phyloP scores from a whole-genome alignment of 2,329 filamentous ascomycete species.

The Paecilomyces dactylethromorphus region DNA sequence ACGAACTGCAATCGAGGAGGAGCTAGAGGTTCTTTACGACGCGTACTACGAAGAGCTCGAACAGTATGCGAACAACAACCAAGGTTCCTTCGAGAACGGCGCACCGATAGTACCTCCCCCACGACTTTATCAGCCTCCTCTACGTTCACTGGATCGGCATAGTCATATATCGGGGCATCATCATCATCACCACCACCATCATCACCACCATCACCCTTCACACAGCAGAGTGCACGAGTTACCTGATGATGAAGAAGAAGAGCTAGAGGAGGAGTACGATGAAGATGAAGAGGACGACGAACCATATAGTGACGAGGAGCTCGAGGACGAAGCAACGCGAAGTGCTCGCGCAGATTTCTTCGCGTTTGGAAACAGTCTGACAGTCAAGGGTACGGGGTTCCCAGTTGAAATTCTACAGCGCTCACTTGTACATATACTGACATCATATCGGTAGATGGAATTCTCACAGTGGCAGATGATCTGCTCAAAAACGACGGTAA shows the following conservation, averaged over 20 bases:
- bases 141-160: conserved; percentile 51
- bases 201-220: conserved; percentile 53
- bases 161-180: conserved; percentile 49
- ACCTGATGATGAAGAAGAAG: conserved; percentile 51
- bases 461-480: conserved; percentile 97
- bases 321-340: conserved; percentile 58
- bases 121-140: conserved; percentile 53
- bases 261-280: conserved; percentile 47
- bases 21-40: conserved; percentile 94
- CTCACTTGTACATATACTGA: conserved; percentile 1
- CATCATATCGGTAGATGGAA: conserved; percentile 58
- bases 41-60: conserved; percentile 98
- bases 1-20: conserved; percentile 93
- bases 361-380: conserved; percentile 94
- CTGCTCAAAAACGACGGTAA: conserved; percentile 97
- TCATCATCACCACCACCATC: conserved; percentile 31
- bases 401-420: neutral
- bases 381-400: conserved; percentile 65
- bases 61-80: conserved; percentile 85
- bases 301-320: conserved; percentile 58
- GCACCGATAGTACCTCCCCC: conserved; percentile 63
- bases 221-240: conserved; percentile 62
- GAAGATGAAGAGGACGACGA: conserved; percentile 63
- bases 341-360: conserved; percentile 73
- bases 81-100: conserved; percentile 54